Conservation (phyloP, 257 asterid genomes). For the Leptodermis oblonga region DNA sequence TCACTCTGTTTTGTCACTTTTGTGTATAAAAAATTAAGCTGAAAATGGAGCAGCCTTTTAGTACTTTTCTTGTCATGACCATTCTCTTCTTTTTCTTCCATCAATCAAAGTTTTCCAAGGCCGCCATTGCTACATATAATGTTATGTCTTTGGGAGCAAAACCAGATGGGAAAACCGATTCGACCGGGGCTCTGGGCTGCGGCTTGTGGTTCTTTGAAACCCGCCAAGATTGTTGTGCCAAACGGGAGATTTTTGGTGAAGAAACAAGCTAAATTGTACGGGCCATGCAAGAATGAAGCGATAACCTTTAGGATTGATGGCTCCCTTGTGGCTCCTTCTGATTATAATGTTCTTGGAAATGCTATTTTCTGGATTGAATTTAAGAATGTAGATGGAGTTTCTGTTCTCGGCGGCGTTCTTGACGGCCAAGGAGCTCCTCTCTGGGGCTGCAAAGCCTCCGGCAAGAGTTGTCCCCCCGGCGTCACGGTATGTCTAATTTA, state of each 20-base stretch:
- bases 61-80: constrained; percentile 10
- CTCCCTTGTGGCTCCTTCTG: constrained; percentile 50
- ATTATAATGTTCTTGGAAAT: constrained; percentile 32
- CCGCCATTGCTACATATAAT: constrained; percentile 24
- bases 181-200: constrained; percentile 44
- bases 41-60: constrained; percentile 21
- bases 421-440: constrained; percentile 52
- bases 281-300: constrained; percentile 43
- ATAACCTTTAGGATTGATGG: constrained; percentile 37
- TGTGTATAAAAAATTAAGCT: constrained; percentile 2
- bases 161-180: constrained; percentile 41
- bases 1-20: not conserved
- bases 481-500: constrained; percentile 38
- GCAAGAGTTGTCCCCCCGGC: constrained; percentile 46
- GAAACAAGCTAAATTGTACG: constrained; percentile 25
- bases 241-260: constrained; percentile 40
- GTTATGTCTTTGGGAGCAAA: constrained; percentile 44
- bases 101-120: constrained; percentile 10
- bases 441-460: constrained; percentile 57
- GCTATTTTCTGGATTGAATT: constrained; percentile 42
- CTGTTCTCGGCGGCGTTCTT: constrained; percentile 47
- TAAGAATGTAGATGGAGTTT: constrained; percentile 36
- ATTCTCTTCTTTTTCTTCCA: constrained; percentile 19
- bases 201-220: constrained; percentile 42
- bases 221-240: constrained; percentile 47